Conservation (phyloP, 352 stramenopile genomes). For the Stramenopiles sp. region DNA sequence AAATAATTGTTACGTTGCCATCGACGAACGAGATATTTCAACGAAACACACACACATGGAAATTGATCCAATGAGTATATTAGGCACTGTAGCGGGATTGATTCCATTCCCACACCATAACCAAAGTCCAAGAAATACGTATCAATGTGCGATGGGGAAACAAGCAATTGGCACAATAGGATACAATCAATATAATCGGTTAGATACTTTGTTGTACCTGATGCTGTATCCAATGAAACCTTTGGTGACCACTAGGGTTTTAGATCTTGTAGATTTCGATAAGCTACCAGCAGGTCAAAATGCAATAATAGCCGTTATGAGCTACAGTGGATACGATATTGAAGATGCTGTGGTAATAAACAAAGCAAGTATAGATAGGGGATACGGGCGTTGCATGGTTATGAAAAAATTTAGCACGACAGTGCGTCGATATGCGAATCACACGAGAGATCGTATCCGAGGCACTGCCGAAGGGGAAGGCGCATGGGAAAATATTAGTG, state of each 20-base stretch:
- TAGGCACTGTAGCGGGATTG: conserved; percentile 91
- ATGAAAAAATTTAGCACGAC: conserved; percentile 92
- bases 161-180: conserved; percentile 95
- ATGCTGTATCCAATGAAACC: conserved; percentile 98
- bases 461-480: conserved; percentile 61
- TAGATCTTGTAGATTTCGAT: conserved; percentile 97
- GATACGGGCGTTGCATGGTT: conserved; percentile 96
- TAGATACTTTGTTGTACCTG: conserved; percentile 95
- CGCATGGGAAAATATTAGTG: conserved; percentile 32
- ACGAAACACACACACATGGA: conserved; percentile 90
- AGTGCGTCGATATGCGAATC: conserved; percentile 89
- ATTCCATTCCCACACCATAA: conserved; percentile 99
- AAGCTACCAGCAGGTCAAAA: conserved; percentile 94
- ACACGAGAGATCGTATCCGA: conserved; percentile 77
- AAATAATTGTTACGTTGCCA: conserved; percentile 96
- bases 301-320: conserved; percentile 97
- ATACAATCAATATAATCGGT: conserved; percentile 97
- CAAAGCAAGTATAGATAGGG: conserved; percentile 82
- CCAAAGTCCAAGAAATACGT: conserved; percentile 95
- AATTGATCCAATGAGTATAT: conserved; percentile 96
- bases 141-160: conserved; percentile 99
- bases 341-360: conserved; percentile 99
- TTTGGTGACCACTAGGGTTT: conserved; percentile 93
- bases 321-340: conserved; percentile 99
- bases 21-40: conserved; percentile 73